These are phyloP conservation scores for Haematococcus lacustris DNA, from an alignment of 139 green algal species.

Conservation along the genomic window DNA sequence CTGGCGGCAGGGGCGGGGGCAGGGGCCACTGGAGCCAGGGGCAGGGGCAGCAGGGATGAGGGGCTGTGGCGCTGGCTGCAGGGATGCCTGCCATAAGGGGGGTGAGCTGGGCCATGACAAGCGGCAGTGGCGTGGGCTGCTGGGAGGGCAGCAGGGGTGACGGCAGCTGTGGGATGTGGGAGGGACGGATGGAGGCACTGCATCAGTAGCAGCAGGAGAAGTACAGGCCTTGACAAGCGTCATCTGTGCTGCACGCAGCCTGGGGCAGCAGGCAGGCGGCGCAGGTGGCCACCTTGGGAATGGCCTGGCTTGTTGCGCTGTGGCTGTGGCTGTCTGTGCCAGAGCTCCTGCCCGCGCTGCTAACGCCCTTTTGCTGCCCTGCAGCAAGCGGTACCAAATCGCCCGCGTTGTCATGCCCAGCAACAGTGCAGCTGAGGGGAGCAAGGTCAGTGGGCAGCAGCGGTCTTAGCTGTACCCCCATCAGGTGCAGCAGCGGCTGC, in stretches of 20 bases:
- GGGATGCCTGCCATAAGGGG: too few relatives aligned
- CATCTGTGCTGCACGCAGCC: not conserved
- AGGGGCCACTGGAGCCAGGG: not conserved
- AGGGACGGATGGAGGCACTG: too few relatives aligned
- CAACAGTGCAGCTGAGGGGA: too few relatives aligned
- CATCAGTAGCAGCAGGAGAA: not conserved
- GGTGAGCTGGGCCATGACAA: not conserved
- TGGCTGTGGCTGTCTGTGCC: not conserved
- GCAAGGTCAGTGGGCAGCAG: too few relatives aligned
- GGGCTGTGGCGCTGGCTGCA: not conserved
- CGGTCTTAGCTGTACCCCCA: too few relatives aligned
- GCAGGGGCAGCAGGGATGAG: not conserved
- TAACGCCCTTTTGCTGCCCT: not conserved
- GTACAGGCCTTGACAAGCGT: not conserved
- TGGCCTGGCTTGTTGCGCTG: too few relatives aligned
- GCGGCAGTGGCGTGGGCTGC: not conserved
- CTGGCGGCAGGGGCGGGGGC: not conserved
- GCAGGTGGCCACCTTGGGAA: too few relatives aligned
- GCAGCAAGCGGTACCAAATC: constrained; percentile 2
- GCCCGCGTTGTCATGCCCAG: not conserved
- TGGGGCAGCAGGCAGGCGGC: too few relatives aligned
- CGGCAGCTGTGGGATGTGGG: too few relatives aligned
- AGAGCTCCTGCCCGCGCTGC: not conserved
- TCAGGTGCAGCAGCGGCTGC: too few relatives aligned
- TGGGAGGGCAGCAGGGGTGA: too few relatives aligned